Evolutionary conservation across 495 filamentous ascomycete species (phyloP).

Genomic region (Xylaria scruposa): DNA sequence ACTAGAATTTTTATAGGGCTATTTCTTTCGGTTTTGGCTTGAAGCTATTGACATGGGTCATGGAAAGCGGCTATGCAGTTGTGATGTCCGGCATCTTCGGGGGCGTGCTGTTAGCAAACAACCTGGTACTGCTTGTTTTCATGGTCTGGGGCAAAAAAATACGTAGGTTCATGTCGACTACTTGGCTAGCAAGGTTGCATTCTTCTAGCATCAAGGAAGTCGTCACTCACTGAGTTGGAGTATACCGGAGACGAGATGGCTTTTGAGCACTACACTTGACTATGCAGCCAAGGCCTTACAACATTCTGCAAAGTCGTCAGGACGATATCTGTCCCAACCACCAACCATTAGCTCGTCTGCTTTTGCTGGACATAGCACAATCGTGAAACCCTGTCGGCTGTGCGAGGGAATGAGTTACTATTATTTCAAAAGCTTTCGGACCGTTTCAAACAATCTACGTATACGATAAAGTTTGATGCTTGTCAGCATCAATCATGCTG

Average conservation of each 20-base stretch:
- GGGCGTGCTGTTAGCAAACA: slow-evolving; percentile 62
- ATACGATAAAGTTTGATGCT: not conserved
- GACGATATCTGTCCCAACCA: not conserved
- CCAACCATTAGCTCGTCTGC: not conserved
- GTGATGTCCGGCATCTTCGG: slow-evolving; percentile 66
- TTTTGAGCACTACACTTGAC: not conserved
- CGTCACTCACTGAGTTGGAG: slow-evolving; percentile 43
- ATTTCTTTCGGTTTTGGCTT: slow-evolving; percentile 68
- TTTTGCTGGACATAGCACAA: not conserved
- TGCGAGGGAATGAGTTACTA: not conserved
- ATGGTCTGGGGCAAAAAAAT: slow-evolving; percentile 65
- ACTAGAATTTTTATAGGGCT: slow-evolving; percentile 33
- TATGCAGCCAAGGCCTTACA: slow-evolving; percentile 20
- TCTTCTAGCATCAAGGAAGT: slow-evolving; percentile 47
- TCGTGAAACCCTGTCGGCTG: not conserved
- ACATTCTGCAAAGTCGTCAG: not conserved
- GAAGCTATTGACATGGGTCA: slow-evolving; percentile 64
- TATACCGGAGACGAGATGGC: not conserved
- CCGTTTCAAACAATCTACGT: slow-evolving; percentile 4
- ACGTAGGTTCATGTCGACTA: slow-evolving; percentile 53
- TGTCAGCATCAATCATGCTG: slow-evolving; percentile 3
- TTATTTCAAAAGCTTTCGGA: not conserved
- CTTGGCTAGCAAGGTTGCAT: slow-evolving; percentile 62
- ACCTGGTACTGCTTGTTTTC: slow-evolving; percentile 60
- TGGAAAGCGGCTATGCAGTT: slow-evolving; percentile 60